phyloP scores from a whole-genome alignment of 1,284 basidiomycete species.

The Trametes polyzona region DNA sequence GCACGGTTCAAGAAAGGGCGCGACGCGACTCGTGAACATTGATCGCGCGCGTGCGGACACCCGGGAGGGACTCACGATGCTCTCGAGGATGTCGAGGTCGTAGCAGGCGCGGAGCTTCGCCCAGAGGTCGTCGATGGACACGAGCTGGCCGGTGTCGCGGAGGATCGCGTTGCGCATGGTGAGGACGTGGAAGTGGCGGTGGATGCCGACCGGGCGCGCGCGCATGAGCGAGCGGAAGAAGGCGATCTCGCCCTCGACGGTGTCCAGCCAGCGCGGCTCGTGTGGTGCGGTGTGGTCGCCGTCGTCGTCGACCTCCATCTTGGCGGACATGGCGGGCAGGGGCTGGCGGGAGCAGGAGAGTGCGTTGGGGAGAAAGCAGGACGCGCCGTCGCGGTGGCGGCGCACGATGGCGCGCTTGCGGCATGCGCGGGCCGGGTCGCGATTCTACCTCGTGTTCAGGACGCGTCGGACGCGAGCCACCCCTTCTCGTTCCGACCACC shows the following conservation, averaged over 20 bases:
- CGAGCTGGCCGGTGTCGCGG: conserved; percentile 66
- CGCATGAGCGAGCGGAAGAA: conserved; percentile 81
- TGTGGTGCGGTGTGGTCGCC: conserved; percentile 9
- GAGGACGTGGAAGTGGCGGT: conserved; percentile 79
- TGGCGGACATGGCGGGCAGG: conserved; percentile 4
- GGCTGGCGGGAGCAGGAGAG: neutral
- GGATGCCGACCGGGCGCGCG: conserved; percentile 75
- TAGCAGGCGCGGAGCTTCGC: conserved; percentile 72
- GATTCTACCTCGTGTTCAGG: no score
- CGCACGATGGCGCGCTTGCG: no score
- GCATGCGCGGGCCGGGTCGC: no score
- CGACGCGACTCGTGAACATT: conserved; percentile 1
- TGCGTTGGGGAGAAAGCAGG: neutral
- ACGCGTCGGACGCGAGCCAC: neutral
- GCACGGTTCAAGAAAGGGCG: neutral
- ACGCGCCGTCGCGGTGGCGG: neutral
- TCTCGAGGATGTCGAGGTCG: conserved; percentile 78
- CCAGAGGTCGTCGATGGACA: conserved; percentile 74
- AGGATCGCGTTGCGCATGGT: conserved; percentile 72
- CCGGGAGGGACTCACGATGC: conserved; percentile 56
- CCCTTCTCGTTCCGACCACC: neutral
- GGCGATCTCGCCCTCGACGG: conserved; percentile 77
- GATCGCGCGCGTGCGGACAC: conserved; percentile 15
- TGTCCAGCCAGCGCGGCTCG: conserved; percentile 52
- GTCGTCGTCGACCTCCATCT: conserved; percentile 23